phyloP scores from a whole-genome alignment of 2,329 filamentous ascomycete species.

The Fusarium continuum region DNA sequence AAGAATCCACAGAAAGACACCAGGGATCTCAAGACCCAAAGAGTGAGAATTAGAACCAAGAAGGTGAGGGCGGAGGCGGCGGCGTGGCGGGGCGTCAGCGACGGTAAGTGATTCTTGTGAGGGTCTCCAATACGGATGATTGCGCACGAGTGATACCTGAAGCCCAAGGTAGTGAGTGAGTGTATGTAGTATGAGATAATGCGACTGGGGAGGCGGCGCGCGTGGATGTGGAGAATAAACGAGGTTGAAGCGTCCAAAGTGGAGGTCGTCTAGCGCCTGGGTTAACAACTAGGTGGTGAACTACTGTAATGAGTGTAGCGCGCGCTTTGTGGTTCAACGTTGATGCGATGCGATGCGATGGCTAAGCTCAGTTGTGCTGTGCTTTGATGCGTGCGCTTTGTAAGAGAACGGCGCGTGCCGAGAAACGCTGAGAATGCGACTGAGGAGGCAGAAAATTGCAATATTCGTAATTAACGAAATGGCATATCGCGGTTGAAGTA shows the following conservation, averaged over 20 bases:
- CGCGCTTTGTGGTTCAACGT: conserved; percentile 19
- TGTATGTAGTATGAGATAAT: conserved; percentile 35
- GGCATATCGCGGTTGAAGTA: conserved; percentile 10
- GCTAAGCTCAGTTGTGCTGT: conserved; percentile 13
- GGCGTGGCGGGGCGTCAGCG: conserved; percentile 34
- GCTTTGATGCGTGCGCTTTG: conserved; percentile 10
- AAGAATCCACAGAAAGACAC: conserved; percentile 19
- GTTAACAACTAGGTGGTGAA: conserved; percentile 6
- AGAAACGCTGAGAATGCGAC: conserved; percentile 4
- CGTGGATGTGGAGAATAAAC: conserved; percentile 42
- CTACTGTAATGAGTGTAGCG: background rate
- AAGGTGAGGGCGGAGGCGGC: conserved; percentile 32
- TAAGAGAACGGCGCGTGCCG: conserved; percentile 8
- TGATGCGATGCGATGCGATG: conserved; percentile 25
- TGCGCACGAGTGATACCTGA: conserved; percentile 30
- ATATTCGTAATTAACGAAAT: conserved; percentile 6
- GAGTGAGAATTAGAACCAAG: conserved; percentile 12
- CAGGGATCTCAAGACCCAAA: conserved; percentile 22
- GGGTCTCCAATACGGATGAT: conserved; percentile 14
- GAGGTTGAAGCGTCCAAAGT: conserved; percentile 37
- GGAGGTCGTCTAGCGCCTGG: conserved; percentile 28
- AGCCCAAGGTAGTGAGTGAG: conserved; percentile 10
- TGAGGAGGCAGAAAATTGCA: background rate
- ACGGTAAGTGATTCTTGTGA: conserved; percentile 30
- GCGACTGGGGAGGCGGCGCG: conserved; percentile 40